Conservation (phyloP, 768 basidiomycete species). For the Trametes cubensis region DNA sequence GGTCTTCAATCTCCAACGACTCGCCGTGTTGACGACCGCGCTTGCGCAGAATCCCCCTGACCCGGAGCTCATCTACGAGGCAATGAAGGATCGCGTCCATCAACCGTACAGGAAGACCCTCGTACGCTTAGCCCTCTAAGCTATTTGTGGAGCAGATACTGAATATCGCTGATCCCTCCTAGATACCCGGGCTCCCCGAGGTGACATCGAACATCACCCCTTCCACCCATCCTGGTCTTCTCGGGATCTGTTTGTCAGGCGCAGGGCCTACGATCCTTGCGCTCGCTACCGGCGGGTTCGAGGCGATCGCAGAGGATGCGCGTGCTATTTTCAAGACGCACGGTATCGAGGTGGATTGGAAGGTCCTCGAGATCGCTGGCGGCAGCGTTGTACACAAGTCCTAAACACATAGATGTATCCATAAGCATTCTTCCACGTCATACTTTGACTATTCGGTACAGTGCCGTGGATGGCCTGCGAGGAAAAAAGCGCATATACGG, state of each 20-base stretch:
- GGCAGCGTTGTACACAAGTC: constrained; percentile 39
- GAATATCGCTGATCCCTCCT: neutral
- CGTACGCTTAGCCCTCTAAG: constrained; percentile 45
- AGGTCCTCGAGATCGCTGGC: constrained; percentile 70
- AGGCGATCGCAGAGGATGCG: constrained; percentile 83
- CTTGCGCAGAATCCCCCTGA: constrained; percentile 90
- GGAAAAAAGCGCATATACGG: no score
- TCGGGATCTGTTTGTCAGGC: constrained; percentile 97
- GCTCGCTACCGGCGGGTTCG: constrained; percentile 83
- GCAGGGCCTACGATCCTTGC: constrained; percentile 98
- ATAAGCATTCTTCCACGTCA: neutral
- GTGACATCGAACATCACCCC: constrained; percentile 91
- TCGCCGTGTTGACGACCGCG: constrained; percentile 95
- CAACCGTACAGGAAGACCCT: constrained; percentile 92
- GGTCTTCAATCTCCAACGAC: constrained; percentile 97
- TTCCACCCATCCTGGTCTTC: constrained; percentile 84
- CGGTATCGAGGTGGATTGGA: constrained; percentile 88
- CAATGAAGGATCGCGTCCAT: constrained; percentile 98
- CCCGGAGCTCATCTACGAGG: constrained; percentile 96
- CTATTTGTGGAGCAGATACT: neutral
- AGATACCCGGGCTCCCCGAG: constrained; percentile 96
- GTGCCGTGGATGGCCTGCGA: no score
- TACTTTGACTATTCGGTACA: no score
- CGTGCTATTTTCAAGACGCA: constrained; percentile 69
- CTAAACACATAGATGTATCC: neutral